These are phyloP conservation scores for Acanthamoeba castellanii DNA, from an alignment of 208 protist genomes.

Conservation along the genomic window DNA sequence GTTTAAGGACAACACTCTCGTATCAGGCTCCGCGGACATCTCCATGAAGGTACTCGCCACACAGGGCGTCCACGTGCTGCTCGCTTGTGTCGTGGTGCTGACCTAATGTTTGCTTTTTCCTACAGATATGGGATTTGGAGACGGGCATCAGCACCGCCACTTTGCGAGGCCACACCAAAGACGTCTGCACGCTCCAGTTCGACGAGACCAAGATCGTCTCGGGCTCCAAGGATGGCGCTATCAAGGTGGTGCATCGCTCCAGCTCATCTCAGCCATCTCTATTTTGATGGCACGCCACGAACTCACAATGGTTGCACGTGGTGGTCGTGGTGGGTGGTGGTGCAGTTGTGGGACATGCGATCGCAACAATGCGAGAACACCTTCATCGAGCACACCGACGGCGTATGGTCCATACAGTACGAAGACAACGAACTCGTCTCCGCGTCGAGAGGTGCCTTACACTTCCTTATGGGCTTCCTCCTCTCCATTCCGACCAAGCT, in stretches of 20 bases:
- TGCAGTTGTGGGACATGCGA: constrained; percentile 24
- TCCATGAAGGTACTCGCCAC: neutral
- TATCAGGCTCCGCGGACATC: constrained; percentile 23
- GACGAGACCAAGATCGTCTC: constrained; percentile 21
- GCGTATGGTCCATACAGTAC: constrained; percentile 56
- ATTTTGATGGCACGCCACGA: neutral
- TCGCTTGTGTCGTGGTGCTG: neutral
- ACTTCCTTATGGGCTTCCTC: neutral
- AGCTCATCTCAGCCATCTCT: no score
- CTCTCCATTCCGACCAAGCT: neutral
- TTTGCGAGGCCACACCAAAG: constrained; percentile 37
- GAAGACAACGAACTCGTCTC: constrained; percentile 52
- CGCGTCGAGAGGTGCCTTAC: constrained; percentile 1
- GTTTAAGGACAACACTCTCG: constrained; percentile 42
- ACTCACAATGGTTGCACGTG: neutral
- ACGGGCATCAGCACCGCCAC: neutral
- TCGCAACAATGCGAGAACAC: neutral
- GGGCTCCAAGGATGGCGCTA: constrained; percentile 14
- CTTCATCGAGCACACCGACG: neutral
- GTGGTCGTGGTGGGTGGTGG: neutral
- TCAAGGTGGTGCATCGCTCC: neutral
- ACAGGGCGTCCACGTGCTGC: neutral
- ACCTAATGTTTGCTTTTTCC: neutral
- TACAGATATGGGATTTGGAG: constrained; percentile 46
- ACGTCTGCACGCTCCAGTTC: constrained; percentile 71